Percentiles rank a stretch among this genome's conserved stretches.
Conservation (phyloP, 345 rosid genomes). For the Hypericum androsaemum region DNA sequence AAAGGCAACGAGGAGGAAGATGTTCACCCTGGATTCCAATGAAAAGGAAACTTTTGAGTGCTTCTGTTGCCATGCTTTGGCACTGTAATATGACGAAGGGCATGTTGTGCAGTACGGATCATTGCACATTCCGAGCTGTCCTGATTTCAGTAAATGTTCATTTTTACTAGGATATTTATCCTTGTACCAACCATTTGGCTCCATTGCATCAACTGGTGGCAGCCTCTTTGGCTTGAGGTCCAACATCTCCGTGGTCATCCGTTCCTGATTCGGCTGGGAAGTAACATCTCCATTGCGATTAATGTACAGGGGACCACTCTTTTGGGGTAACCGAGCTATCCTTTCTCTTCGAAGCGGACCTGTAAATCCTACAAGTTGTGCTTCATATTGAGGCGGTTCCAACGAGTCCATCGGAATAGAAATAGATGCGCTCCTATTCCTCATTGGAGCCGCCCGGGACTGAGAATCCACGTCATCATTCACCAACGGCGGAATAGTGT, state of each 20-base stretch:
- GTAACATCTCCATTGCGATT: constrained; percentile 26
- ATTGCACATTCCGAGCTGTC: constrained; percentile 72
- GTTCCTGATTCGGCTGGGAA: constrained; percentile 21
- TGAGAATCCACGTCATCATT: constrained; percentile 29
- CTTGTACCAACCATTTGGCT: constrained; percentile 27
- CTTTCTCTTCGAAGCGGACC: constrained; percentile 74
- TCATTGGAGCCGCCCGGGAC: constrained; percentile 24
- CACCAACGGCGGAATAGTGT: constrained; percentile 17
- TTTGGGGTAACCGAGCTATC: constrained; percentile 37
- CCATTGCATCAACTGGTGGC: constrained; percentile 26
- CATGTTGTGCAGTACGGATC: constrained; percentile 94
- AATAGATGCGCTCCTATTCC: constrained; percentile 54
- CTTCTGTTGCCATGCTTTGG: constrained; percentile 27
- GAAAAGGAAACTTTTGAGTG: constrained; percentile 32
- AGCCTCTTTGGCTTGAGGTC: constrained; percentile 30
- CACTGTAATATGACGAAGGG: constrained; percentile 53
- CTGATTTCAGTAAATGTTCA: constrained; percentile 68
- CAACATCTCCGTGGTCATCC: constrained; percentile 9
- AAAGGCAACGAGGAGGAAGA: neutral
- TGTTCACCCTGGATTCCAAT: constrained; percentile 43
- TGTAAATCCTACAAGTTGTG: constrained; percentile 49
- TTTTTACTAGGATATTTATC: constrained; percentile 41
- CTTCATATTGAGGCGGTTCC: constrained; percentile 37
- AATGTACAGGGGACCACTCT: constrained; percentile 62
- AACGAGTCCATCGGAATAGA: constrained; percentile 36